Base-by-base conservation (phyloP, 2,329 filamentous ascomycete genomes). In the Fusarium proliferatum region DNA sequence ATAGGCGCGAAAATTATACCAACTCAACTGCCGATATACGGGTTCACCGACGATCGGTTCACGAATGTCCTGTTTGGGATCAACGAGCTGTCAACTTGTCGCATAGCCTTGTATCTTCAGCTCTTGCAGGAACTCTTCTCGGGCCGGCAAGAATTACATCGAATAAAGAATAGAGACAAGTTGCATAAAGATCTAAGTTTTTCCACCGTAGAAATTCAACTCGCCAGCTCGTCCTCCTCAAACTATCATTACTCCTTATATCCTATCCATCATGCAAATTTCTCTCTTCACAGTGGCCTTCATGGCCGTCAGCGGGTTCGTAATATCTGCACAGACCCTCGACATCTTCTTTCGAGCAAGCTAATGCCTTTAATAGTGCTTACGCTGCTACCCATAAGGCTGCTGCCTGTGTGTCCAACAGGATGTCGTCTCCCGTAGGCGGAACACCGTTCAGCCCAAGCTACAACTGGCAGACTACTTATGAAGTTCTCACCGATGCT, bases 311-410 rank as follows among this genome's bases (percentile, higher is more conserved):
- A 17, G 21, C 46, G 21, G 28, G 46, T 51, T 51, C 21, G 46
- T 51, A 7, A 9, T 9, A 1, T 17, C 7, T 17, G 33, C 5
- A 5, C 15, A 17, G 15, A 5, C 21, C 7, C 21, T 5, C 1
- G 1, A 12, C 2, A 2, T 9, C 10, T 23, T 2, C 15, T 33
- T 8, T 10, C 15, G 33, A 16, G 5, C 4, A 17, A 9, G 1
- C 28, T 49, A 13, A 49, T 10, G 7, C 3, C 21, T 23, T 19
- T 5, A 1, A 13, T 9, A 51, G 46, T 33, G 28, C 21, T 33
- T 30, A 23, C 0, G 46, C 46, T 33, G 46, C 21, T 17, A n/a
- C 21, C 0, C 28, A 51, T 10, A 33, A 51, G 10, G 28, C 46
- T 2, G 21, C 28, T 23, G 46, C 46, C 5, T 51, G 46, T 33